Base-by-base conservation (phyloP, 768 basidiomycete species). In the Collybia sp. region DNA sequence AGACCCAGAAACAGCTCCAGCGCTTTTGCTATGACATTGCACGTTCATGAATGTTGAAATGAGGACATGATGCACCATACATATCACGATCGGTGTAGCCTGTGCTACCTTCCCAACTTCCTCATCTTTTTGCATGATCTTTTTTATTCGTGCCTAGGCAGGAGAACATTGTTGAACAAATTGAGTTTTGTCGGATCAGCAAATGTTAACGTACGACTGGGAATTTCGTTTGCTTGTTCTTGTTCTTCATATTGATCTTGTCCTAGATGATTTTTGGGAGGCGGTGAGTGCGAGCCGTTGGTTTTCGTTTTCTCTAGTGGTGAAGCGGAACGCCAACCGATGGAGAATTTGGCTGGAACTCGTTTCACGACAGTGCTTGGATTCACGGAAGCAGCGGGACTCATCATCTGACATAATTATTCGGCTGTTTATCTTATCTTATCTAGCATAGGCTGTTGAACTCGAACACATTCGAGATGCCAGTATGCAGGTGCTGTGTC, bases 81-180 rank as follows among this genome's bases (percentile, higher is more conserved):
- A 98, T 57, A 98, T 96, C 47, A 97, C 90, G 49, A 97, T 79
- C 1, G 95, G 95, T 3, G 94, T 95, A 19, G 92, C 93, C 61
- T 93, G 91, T 2, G 95, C 93, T 30, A 98, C 92, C 64, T 98
- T 98, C 47, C 95, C 95, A 15, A 98, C 95, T 61, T 98, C 95
- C 61, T 98, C 95, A 60, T 98, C 95, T 62, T 93, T 93, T 72
- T 98, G 95, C 91, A 98, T 98, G 46, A 97, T 96, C 72, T 92
- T 90, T 77, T 97, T 98, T 71, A 98, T 98, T 38, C 95, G 85
- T 3, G 95, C 94, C 93, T 95, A 53, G 17, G 30, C 25, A 18
- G 18, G 17, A 20, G 44, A 50, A 38, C 37, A 39, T 38, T 30
- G 30, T 18, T 44, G 16, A 42, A 43, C 43, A 30, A 45, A 41